Conservation (phyloP, 2,329 filamentous ascomycete species). For the Xylaria sp. region DNA sequence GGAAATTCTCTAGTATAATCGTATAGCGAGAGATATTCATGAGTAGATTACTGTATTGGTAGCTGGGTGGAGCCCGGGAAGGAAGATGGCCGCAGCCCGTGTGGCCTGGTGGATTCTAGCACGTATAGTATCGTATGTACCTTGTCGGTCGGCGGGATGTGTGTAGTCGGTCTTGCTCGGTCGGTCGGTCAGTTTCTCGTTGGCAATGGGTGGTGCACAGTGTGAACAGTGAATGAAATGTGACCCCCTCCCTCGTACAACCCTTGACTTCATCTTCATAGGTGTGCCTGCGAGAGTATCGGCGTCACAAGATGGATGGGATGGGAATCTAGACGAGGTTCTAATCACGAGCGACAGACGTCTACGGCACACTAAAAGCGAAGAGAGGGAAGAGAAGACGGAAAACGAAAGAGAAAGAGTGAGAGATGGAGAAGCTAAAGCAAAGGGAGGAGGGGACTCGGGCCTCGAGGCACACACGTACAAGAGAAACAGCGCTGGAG, state of each 20-base stretch:
- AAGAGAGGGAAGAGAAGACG: slow-evolving; percentile 3
- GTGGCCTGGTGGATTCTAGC: slow-evolving; percentile 35
- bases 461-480: slow-evolving; percentile 3
- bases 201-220: slow-evolving; percentile 13
- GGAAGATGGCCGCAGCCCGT: slow-evolving; percentile 41
- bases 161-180: slow-evolving; percentile 24
- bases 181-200: slow-evolving; percentile 24
- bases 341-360: background rate
- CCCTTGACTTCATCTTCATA: slow-evolving; percentile 3
- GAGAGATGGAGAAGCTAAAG: background rate
- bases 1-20: slow-evolving; percentile 7
- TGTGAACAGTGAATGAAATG: background rate
- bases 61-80: slow-evolving; percentile 32
- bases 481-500: background rate
- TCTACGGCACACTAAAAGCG: background rate
- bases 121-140: slow-evolving; percentile 6
- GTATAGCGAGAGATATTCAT: slow-evolving; percentile 20
- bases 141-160: slow-evolving; percentile 14
- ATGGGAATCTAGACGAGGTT: background rate
- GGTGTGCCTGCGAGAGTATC: background rate
- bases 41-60: slow-evolving; percentile 39
- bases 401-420: background rate
- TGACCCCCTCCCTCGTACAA: background rate
- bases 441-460: background rate
- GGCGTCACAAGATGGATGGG: background rate